A percentile compares a stretch with the other conserved stretches of the same genome.
phyloP scores from a whole-genome alignment of 2,329 filamentous ascomycete genomes.

The Aspergillus hiratsukae region DNA sequence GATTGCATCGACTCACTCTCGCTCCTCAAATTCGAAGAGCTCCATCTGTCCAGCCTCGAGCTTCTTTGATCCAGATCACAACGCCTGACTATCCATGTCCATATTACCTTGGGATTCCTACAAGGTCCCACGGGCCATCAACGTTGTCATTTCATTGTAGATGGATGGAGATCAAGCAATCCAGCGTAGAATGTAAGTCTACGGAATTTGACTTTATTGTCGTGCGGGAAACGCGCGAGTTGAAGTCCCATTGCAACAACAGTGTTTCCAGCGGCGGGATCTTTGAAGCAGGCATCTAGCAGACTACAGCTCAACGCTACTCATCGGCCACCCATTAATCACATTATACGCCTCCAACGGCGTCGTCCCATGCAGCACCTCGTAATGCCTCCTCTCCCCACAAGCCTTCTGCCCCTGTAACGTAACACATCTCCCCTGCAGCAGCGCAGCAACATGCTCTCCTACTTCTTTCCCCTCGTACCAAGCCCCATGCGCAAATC shows the following conservation, averaged over 20 bases:
- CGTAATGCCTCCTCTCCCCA: conserved; percentile 23
- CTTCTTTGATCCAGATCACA: too few species aligned
- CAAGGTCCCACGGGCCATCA: not conserved
- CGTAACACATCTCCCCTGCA: conserved; percentile 16
- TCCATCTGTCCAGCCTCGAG: too few species aligned
- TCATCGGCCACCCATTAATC: conserved; percentile 27
- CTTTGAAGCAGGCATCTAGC: too few species aligned
- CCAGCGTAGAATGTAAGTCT: conserved; percentile 12
- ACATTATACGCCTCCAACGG: conserved; percentile 24
- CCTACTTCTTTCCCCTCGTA: conserved; percentile 53
- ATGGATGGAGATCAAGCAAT: conserved; percentile 16
- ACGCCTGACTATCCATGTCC: too few species aligned
- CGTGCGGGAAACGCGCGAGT: conserved; percentile 12
- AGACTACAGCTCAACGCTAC: conserved; percentile 25
- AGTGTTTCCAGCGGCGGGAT: not conserved
- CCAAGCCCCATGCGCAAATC: conserved; percentile 61
- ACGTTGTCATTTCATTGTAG: conserved; percentile 1
- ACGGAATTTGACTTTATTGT: conserved; percentile 9
- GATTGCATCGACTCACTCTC: too few species aligned
- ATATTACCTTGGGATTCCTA: too few species aligned
- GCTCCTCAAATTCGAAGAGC: too few species aligned
- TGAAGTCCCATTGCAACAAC: conserved; percentile 21
- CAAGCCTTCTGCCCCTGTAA: conserved; percentile 11
- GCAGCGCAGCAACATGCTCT: conserved; percentile 25
- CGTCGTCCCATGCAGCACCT: conserved; percentile 26